Evolutionary conservation across 2,329 filamentous ascomycete genomes (phyloP).

Genomic region (Scedosporium aurantiacum): DNA sequence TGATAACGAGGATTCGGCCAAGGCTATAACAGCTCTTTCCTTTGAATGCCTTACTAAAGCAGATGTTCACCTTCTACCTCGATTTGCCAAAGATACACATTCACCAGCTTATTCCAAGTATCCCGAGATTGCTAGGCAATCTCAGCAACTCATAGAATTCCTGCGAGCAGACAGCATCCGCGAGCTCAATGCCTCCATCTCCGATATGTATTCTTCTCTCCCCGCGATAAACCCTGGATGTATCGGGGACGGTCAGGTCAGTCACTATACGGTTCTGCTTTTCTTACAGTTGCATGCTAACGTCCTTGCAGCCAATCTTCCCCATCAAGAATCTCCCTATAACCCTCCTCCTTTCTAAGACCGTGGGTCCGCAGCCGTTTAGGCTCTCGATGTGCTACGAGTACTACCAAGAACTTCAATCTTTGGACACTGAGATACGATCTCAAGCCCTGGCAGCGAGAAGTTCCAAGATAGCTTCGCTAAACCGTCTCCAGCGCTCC

Average conservation of each 20-base stretch:
- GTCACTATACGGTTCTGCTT: slow-evolving; percentile 16
- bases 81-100: slow-evolving; percentile 7
- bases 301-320: slow-evolving; percentile 38
- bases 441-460: slow-evolving; percentile 29
- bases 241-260: slow-evolving; percentile 32
- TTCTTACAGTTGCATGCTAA: slow-evolving; percentile 4
- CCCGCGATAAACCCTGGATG: slow-evolving; percentile 15
- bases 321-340: slow-evolving; percentile 46
- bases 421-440: slow-evolving; percentile 29
- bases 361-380: slow-evolving; percentile 21
- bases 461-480: slow-evolving; percentile 36
- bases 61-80: slow-evolving; percentile 10
- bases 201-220: slow-evolving; percentile 23
- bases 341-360: slow-evolving; percentile 28
- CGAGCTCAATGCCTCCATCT: slow-evolving; percentile 18
- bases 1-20: not conserved
- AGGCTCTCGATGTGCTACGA: slow-evolving; percentile 46
- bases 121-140: not conserved
- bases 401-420: slow-evolving; percentile 31
- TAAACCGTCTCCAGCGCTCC: slow-evolving; percentile 52
- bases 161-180: slow-evolving; percentile 2
- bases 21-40: slow-evolving; percentile 4
- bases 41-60: slow-evolving; percentile 9
- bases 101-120: not conserved
- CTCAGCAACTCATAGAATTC: slow-evolving; percentile 3